These are phyloP conservation scores for Elsinoe batatas DNA, from an alignment of 2,329 filamentous ascomycete genomes.

Conservation along the genomic window DNA sequence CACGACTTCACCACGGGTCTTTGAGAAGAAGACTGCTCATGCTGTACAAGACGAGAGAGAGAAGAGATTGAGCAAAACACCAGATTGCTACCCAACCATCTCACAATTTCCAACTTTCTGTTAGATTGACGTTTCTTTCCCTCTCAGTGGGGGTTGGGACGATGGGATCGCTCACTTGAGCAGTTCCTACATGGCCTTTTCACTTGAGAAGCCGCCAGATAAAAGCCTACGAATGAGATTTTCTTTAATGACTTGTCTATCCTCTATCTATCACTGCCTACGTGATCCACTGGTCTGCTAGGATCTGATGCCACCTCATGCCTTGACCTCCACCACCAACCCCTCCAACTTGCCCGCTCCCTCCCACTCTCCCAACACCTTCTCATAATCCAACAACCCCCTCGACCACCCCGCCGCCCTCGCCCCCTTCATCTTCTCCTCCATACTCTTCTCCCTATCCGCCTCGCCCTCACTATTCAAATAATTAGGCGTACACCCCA, in stretches of 20 bases:
- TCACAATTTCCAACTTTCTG: not conserved
- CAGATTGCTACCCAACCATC: conserved; percentile 5
- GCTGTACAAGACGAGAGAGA: not conserved
- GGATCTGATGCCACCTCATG: not conserved
- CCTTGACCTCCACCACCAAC: conserved; percentile 24
- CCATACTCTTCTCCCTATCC: conserved; percentile 17
- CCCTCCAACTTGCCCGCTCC: conserved; percentile 24
- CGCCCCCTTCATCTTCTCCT: conserved; percentile 23
- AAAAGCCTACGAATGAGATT: conserved; percentile 9
- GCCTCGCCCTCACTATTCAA: conserved; percentile 38
- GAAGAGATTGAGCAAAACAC: not conserved
- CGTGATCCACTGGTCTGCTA: not conserved
- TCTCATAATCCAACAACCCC: conserved; percentile 26
- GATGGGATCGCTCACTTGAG: not conserved
- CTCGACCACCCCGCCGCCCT: conserved; percentile 22
- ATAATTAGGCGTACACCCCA: conserved; percentile 47
- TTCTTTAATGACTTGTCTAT: not conserved
- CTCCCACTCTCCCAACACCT: conserved; percentile 27
- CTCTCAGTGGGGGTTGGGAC: not conserved
- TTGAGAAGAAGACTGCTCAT: not conserved
- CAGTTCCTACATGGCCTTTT: conserved; percentile 2
- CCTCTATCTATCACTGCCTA: not conserved
- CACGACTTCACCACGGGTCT: not conserved
- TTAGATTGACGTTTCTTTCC: not conserved
- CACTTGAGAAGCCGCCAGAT: not conserved